Base-by-base conservation (phyloP, 1,284 basidiomycete species). In the Amylostereum chailletii region DNA sequence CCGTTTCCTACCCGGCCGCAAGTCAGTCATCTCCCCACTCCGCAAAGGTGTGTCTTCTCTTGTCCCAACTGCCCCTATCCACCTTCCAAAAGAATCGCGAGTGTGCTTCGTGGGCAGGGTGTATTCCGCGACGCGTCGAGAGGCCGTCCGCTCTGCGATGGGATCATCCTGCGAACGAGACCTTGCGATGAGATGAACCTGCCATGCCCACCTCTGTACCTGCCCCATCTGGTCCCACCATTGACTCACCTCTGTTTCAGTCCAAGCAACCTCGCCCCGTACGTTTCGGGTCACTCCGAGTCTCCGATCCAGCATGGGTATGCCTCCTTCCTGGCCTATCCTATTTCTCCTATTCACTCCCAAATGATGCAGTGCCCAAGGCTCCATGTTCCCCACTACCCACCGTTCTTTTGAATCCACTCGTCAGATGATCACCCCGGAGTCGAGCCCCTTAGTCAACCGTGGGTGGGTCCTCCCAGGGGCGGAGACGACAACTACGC, bases 21-120 rank as follows among this genome's bases (percentile, higher is more conserved):
- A 19, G 48, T 42, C 50, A 67, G 66, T n/a, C 78, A 81, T 59
- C 63, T 83, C 27, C 80, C 79, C 8, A 83, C 80, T 19, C 81
- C 81, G 19, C 78, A 80, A 58, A 82, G 79, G 81, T 81, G 51
- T 59, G 63, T 57, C 30, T 26, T 39, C 4, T 41, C 42, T 40
- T 37, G 31, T 34, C 36, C 5, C 8, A 2, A 10, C 34, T 43
- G 19, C 19, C 19, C 19, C 34, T 8, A 10, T n/a, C 19, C n/a
- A 26, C 3, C 31, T 42, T 41, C 8, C 1, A 7, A 49, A 11
- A 37, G 11, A 31, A 37, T 41, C 10, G 19, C 9, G 26, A 33
- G 43, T 29, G 5, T 30, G 41, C 34, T 30, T n/a, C 31, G 9
- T 26, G 10, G 33, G 26, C 1, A 19, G 19, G 19, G 19, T 19